Conservation (phyloP, 2,329 filamentous ascomycete genomes). For the Colletotrichum paranaense region DNA sequence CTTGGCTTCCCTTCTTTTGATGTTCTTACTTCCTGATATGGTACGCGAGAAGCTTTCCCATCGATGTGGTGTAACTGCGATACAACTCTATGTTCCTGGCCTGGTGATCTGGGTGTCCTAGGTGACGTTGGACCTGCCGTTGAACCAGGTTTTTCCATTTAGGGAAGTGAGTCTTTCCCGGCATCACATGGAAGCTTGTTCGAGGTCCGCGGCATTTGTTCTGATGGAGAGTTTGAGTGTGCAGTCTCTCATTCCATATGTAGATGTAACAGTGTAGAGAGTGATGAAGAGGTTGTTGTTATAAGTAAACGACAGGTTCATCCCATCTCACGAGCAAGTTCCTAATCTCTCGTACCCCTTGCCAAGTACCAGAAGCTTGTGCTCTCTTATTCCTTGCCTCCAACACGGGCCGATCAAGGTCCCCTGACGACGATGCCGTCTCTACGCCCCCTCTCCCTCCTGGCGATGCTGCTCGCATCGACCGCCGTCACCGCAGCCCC, state of each 20-base stretch:
- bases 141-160: not conserved
- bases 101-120: conserved; percentile 5
- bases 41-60: not conserved
- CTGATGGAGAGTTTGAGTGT: not conserved
- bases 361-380: not conserved
- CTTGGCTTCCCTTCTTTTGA: conserved; percentile 13
- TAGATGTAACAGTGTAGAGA: no score
- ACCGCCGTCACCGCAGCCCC: conserved; percentile 39
- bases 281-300: not conserved
- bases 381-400: not conserved
- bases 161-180: not conserved
- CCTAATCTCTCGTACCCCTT: no score
- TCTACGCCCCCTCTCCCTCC: not conserved
- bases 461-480: conserved; percentile 36
- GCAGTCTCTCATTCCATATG: no score
- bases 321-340: not conserved
- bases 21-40: not conserved
- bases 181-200: conserved; percentile 19
- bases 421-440: not conserved
- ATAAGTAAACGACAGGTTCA: not conserved
- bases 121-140: conserved; percentile 3
- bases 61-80: not conserved
- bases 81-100: conserved; percentile 13
- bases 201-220: conserved; percentile 5
- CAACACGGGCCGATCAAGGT: not conserved